Conservation (phyloP, 768 basidiomycete species). For the Panaeolus cyanescens region DNA sequence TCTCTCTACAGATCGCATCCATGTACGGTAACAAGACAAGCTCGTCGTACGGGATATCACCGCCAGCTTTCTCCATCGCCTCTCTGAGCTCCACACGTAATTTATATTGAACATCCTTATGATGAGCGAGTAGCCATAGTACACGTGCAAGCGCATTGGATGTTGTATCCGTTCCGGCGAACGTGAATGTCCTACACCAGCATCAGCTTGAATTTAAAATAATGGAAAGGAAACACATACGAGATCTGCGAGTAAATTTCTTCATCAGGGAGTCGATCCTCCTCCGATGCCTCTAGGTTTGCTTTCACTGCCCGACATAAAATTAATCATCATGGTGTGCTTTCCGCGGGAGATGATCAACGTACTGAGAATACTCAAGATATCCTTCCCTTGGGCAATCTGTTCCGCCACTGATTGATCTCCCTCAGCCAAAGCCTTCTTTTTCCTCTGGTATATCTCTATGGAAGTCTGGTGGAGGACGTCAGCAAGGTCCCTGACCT, state of each 20-base stretch:
- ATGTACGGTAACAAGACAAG: neutral
- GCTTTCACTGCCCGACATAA: constrained; percentile 32
- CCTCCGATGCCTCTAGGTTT: constrained; percentile 30
- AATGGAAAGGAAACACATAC: constrained; percentile 2
- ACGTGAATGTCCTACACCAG: constrained; percentile 24
- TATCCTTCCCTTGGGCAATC: constrained; percentile 39
- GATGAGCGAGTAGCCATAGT: constrained; percentile 27
- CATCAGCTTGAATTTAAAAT: neutral
- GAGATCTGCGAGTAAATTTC: constrained; percentile 39
- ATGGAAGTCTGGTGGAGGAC: constrained; percentile 32
- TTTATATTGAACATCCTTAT: constrained; percentile 19
- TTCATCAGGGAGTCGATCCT: constrained; percentile 29
- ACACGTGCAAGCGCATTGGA: constrained; percentile 34
- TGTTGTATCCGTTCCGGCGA: constrained; percentile 43
- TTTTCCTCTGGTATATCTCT: constrained; percentile 35
- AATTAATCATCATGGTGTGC: neutral
- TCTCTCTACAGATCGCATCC: constrained; percentile 1
- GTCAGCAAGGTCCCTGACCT: constrained; percentile 27
- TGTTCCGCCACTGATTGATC: constrained; percentile 29
- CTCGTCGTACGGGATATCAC: constrained; percentile 12
- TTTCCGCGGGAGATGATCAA: constrained; percentile 8
- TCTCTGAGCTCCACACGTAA: constrained; percentile 14
- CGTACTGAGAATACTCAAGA: constrained; percentile 43
- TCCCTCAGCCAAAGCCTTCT: constrained; percentile 28
- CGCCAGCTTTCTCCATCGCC: constrained; percentile 19